phyloP scores from a whole-genome alignment of 768 basidiomycete genomes.

The Suillus placidus region DNA sequence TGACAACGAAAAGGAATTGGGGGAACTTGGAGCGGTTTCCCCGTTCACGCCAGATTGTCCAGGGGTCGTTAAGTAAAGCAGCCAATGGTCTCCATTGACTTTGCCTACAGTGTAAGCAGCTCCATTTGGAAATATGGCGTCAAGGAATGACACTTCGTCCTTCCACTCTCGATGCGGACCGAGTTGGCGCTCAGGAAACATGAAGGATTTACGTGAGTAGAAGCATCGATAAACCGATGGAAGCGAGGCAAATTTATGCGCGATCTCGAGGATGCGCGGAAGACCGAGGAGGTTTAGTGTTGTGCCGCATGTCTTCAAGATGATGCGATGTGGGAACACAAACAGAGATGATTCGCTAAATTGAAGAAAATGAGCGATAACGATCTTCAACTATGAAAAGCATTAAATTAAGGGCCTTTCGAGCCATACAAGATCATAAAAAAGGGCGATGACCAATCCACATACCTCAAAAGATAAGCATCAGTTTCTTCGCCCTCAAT shows the following conservation, averaged over 20 bases:
- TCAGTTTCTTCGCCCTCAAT: constrained; percentile 89
- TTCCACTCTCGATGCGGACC: constrained; percentile 96
- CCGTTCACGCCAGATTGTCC: constrained; percentile 28
- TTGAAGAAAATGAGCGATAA: constrained; percentile 18
- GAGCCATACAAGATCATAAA: constrained; percentile 4
- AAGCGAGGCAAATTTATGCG: constrained; percentile 66
- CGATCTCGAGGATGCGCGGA: constrained; percentile 93
- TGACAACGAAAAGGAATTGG: constrained; percentile 19
- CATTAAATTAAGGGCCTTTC: background rate
- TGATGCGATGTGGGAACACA: constrained; percentile 91
- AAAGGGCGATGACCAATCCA: constrained; percentile 16
- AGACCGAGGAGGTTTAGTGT: constrained; percentile 96
- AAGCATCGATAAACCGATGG: constrained; percentile 85
- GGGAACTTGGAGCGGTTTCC: constrained; percentile 26
- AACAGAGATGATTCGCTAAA: constrained; percentile 97
- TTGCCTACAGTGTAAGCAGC: constrained; percentile 97
- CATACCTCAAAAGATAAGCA: constrained; percentile 94
- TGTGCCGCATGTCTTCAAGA: constrained; percentile 98
- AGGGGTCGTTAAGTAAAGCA: constrained; percentile 87
- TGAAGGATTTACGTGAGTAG: constrained; percentile 98
- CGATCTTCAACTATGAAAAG: background rate
- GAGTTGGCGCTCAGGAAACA: constrained; percentile 95
- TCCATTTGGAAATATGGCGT: constrained; percentile 85
- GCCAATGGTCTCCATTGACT: constrained; percentile 98
- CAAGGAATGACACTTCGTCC: constrained; percentile 89